Percentiles rank a stretch among this genome's conserved stretches.
These are phyloP conservation scores for Solanum etuberosum DNA, from an alignment of 257 asterid species.

Conservation along the genomic window DNA sequence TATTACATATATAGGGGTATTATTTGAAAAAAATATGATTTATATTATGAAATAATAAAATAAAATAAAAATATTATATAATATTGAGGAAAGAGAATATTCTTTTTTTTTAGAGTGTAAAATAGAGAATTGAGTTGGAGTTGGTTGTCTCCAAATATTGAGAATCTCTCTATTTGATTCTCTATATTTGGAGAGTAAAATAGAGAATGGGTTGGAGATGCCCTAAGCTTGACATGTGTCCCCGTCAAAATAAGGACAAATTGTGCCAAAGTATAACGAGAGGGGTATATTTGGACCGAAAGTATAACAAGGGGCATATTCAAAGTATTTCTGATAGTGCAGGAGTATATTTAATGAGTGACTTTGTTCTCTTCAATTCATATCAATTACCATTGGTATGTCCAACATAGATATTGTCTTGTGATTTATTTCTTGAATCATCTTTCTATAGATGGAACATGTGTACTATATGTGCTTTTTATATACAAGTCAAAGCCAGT, in stretches of 20 bases:
- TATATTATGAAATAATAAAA: too few species aligned
- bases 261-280: background rate
- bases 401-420: background rate
- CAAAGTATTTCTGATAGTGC: background rate
- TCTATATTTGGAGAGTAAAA: too few species aligned
- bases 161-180: too few species aligned
- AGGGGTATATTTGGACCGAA: background rate
- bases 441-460: background rate
- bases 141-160: too few species aligned
- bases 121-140: too few species aligned
- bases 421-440: background rate
- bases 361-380: background rate
- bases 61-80: too few species aligned
- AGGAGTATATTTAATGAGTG: background rate
- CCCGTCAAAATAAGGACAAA: background rate
- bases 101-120: too few species aligned
- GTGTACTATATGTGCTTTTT: background rate
- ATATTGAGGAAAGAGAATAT: too few species aligned
- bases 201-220: too few species aligned
- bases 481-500: background rate
- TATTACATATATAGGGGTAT: too few species aligned
- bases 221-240: too few species aligned
- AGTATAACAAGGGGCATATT: background rate
- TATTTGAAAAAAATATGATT: too few species aligned
- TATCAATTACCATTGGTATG: background rate